These are phyloP conservation scores for Botrytis byssoidea DNA, from an alignment of 2,329 filamentous ascomycete species.

Conservation along the genomic window DNA sequence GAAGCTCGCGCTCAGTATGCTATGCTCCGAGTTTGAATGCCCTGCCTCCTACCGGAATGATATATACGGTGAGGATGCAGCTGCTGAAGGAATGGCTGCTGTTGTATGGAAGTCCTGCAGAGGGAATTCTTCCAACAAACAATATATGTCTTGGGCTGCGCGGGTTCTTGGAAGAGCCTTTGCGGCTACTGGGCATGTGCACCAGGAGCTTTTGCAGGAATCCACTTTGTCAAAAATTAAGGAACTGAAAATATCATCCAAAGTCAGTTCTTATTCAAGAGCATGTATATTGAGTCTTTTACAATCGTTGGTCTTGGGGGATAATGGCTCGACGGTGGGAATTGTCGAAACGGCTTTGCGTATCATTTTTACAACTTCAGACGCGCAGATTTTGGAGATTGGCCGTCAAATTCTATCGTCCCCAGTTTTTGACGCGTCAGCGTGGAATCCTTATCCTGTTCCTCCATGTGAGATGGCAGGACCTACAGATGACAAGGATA, in stretches of 20 bases:
- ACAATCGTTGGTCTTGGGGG: conserved; percentile 58
- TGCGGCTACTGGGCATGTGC: conserved; percentile 68
- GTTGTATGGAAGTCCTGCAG: conserved; percentile 76
- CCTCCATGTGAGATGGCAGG: conserved; percentile 51
- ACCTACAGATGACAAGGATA: background rate
- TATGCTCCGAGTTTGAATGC: conserved; percentile 72
- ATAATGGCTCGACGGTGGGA: conserved; percentile 55
- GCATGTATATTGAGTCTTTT: conserved; percentile 61
- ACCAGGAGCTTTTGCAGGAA: conserved; percentile 59
- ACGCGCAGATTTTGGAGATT: conserved; percentile 45
- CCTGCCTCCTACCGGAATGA: conserved; percentile 60
- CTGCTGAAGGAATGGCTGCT: conserved; percentile 60
- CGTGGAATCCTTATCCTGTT: conserved; percentile 55
- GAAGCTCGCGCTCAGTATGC: conserved; percentile 65
- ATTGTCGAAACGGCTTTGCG: conserved; percentile 61
- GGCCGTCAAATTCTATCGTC: conserved; percentile 54
- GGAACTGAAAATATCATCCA: conserved; percentile 35
- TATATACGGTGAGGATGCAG: conserved; percentile 65
- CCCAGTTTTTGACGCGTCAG: conserved; percentile 52
- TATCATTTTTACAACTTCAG: conserved; percentile 50
- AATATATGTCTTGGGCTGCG: conserved; percentile 82
- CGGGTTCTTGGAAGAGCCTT: conserved; percentile 82
- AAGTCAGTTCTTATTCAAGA: conserved; percentile 55
- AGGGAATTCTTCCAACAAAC: conserved; percentile 58
- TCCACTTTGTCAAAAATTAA: conserved; percentile 51